These are phyloP conservation scores for Aquilaria sinensis DNA, from an alignment of 345 rosid genomes.

Conservation along the genomic window DNA sequence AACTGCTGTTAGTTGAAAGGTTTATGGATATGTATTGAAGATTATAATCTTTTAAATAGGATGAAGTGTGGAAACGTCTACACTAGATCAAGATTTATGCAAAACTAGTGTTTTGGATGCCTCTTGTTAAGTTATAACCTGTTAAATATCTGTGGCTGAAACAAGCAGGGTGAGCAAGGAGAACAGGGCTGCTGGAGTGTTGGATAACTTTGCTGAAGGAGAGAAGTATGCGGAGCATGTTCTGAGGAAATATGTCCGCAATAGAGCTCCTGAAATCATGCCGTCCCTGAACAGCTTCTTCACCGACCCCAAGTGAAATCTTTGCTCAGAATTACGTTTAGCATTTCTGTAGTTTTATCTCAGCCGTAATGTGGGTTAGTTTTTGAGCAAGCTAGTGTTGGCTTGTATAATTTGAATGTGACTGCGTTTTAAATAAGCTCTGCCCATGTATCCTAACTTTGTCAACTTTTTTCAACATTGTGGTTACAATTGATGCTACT, in stretches of 20 bases:
- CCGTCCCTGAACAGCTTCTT: constrained; percentile 83
- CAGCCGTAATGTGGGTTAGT: constrained; percentile 1
- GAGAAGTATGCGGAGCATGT: constrained; percentile 70
- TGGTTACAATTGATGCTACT: too few relatives aligned
- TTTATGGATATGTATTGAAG: too few relatives aligned
- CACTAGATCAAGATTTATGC: too few relatives aligned
- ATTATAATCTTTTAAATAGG: too few relatives aligned
- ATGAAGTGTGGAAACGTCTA: too few relatives aligned
- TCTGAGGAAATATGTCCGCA: constrained; percentile 68
- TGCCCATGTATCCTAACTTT: neutral
- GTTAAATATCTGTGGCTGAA: too few relatives aligned
- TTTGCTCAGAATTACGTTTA: neutral
- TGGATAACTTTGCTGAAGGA: constrained; percentile 88
- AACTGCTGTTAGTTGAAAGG: too few relatives aligned
- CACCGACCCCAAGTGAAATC: constrained; percentile 55
- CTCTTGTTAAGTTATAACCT: too few relatives aligned
- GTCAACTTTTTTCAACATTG: neutral
- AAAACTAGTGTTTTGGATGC: too few relatives aligned
- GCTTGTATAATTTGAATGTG: neutral
- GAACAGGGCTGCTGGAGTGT: constrained; percentile 79
- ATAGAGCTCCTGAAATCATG: constrained; percentile 81
- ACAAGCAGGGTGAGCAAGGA: constrained; percentile 70
- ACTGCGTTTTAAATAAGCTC: constrained; percentile 7
- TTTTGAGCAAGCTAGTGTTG: neutral
- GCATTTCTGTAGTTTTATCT: neutral